Evolutionary conservation across 208 protist species (phyloP), one percentile per base, ranked within the genome.

Genomic region (Paratrypanosoma confusum): DNA sequence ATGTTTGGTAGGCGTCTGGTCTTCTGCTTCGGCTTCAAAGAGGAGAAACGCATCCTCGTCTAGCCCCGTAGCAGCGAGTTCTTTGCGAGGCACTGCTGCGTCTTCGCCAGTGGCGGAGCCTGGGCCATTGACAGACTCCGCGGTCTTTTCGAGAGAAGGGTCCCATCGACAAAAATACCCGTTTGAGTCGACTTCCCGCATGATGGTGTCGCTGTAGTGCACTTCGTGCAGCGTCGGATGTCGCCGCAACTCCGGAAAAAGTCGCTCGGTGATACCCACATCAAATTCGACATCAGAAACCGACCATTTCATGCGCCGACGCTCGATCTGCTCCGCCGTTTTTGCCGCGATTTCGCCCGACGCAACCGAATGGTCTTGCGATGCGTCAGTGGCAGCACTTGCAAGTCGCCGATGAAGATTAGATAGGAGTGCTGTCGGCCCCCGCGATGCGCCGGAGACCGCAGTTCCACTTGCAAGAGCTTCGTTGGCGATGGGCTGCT

Each of bases 141-240:
- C 21, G 16, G 26, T 21, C 5, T 14, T 6, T n/a, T n/a, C 5
- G 17, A n/a, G 29, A 33, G 29, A 33, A n/a, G 29, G 11, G 11
- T 33, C n/a, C n/a, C 29, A 33, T 33, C 29, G 29, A n/a, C n/a
- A 43, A 48, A 91, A 85, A 43, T 86, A 85, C 1, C 37, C 29
- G 4, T 39, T 43, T 4, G 62, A 39, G 45, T 88, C 82, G 16
- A 91, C 36, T 41, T 91, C 82, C 3, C 66, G 72, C 59, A 86
- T 70, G 24, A 73, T 47, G 18, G 76, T 64, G 32, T 92, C 83
- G 17, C 79, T 67, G 43, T 81, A 87, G 59, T 92, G 83, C 22
- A 89, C 38, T 31, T 92, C 83, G 36, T 89, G 78, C 58, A 92
- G 52, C 23, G 66, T 69, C 0, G 75, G 34, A 36, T 89, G 56